These are phyloP conservation scores for Balamuthia mandrillaris DNA, from an alignment of 208 protist species.

Conservation along the genomic window DNA sequence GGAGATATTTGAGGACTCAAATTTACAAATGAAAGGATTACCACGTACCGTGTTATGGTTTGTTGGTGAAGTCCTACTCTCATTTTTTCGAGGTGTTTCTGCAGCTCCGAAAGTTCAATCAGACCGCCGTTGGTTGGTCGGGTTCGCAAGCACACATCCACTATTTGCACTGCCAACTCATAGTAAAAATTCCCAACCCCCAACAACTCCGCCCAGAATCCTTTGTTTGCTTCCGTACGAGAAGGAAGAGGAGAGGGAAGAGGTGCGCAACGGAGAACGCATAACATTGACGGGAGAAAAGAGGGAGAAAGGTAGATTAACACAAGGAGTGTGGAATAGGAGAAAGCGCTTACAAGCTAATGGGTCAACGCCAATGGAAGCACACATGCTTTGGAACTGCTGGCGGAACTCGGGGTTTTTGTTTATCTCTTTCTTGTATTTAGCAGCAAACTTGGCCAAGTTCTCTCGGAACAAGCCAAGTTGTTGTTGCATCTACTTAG, in stretches of 20 bases:
- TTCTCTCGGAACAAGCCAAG: too few species aligned
- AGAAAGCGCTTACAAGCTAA: constrained; percentile 49
- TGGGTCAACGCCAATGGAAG: constrained; percentile 75
- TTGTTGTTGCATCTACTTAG: too few species aligned
- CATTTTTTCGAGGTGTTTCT: constrained; percentile 47
- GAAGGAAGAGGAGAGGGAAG: too few species aligned
- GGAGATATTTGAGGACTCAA: too few species aligned
- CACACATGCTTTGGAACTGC: constrained; percentile 74
- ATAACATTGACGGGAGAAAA: not conserved
- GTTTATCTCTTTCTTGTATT: constrained; percentile 73
- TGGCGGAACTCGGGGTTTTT: constrained; percentile 72
- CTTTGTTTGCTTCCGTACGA: constrained; percentile 48
- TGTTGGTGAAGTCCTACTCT: constrained; percentile 49
- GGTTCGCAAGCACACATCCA: constrained; percentile 72
- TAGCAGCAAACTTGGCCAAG: constrained; percentile 77
- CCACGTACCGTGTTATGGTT: constrained; percentile 52
- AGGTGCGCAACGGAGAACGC: not conserved
- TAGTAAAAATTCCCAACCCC: constrained; percentile 83
- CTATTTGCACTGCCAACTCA: constrained; percentile 75
- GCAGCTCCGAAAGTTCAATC: constrained; percentile 66
- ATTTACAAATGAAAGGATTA: too few species aligned
- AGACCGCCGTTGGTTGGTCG: constrained; percentile 68
- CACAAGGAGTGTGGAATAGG: too few species aligned
- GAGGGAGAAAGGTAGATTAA: too few species aligned
- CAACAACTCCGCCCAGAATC: constrained; percentile 71